A percentile compares a stretch with the other conserved stretches of the same genome.
phyloP scores from a whole-genome alignment of 768 basidiomycete genomes.

The Suillus alpinus region DNA sequence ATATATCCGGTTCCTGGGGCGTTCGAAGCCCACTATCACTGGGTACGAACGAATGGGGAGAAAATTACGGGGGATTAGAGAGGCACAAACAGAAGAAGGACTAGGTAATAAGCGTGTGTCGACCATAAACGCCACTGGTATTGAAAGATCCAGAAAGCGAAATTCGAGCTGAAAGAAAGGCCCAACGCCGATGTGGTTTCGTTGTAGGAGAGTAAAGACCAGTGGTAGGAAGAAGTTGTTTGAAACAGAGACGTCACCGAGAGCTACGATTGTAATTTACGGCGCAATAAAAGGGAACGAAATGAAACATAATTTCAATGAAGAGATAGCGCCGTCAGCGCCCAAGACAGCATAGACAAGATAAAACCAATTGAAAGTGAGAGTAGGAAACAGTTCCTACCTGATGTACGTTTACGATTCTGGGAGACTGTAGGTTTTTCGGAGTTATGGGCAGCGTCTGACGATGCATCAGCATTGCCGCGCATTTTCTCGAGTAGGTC shows the following conservation, averaged over 20 bases:
- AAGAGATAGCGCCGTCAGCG: not conserved
- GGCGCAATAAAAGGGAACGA: not conserved
- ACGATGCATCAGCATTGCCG: not conserved
- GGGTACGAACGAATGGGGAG: not conserved
- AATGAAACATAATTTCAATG: not conserved
- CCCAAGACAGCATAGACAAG: no score
- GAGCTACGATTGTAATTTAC: not conserved
- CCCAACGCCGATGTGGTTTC: not conserved
- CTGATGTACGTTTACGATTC: constrained; percentile 5
- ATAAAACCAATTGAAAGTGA: not conserved
- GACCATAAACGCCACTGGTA: not conserved
- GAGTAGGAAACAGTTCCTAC: not conserved
- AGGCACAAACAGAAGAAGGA: not conserved
- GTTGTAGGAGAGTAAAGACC: not conserved
- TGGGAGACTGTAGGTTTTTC: not conserved
- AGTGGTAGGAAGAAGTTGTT: not conserved
- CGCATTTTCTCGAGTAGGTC: constrained; percentile 7
- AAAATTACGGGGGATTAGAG: not conserved
- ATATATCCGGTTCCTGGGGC: constrained; percentile 7
- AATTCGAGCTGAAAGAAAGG: not conserved
- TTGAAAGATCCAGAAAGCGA: not conserved
- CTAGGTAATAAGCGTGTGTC: not conserved
- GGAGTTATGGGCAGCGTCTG: not conserved
- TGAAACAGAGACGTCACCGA: not conserved
- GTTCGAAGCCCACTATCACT: no score